Evolutionary conservation across 148 eudicot species (phyloP).

Genomic region (Rhododendron henanense): DNA sequence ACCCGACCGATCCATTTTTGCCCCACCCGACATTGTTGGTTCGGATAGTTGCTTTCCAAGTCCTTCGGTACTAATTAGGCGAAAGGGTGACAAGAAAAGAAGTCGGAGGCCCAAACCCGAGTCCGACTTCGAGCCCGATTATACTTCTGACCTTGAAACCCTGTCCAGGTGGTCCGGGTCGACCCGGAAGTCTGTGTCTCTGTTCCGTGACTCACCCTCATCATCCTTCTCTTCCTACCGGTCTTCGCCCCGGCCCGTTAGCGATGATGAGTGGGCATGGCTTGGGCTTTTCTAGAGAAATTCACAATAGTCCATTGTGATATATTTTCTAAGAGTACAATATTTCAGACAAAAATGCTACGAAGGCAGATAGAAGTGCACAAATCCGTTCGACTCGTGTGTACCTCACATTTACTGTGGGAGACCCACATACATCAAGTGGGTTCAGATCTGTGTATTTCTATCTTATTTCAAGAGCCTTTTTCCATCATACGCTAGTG

Average conservation of each 20-base stretch:
- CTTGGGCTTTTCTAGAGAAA: conserved; percentile 31
- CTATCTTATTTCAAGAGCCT: neutral
- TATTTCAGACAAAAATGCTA: neutral
- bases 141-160: conserved; percentile 25
- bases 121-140: conserved; percentile 12
- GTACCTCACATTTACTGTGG: too few relatives aligned
- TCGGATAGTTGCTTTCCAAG: conserved; percentile 29
- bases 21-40: conserved; percentile 20
- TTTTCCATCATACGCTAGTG: too few relatives aligned
- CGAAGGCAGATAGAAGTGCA: neutral
- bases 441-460: neutral
- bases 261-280: conserved; percentile 41
- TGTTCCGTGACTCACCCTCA: conserved; percentile 28
- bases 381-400: neutral
- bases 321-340: neutral
- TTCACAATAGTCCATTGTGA: neutral
- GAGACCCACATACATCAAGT: too few relatives aligned
- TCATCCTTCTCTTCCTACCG: conserved; percentile 41
- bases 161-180: conserved; percentile 38
- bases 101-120: conserved; percentile 9
- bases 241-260: conserved; percentile 37
- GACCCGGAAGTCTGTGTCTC: conserved; percentile 30
- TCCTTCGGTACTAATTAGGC: conserved; percentile 14
- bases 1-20: neutral
- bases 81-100: conserved; percentile 12